Evolutionary conservation across 2,329 filamentous ascomycete species (phyloP), one percentile per base, ranked within the genome.

Genomic region (Sporothrix pallida): DNA sequence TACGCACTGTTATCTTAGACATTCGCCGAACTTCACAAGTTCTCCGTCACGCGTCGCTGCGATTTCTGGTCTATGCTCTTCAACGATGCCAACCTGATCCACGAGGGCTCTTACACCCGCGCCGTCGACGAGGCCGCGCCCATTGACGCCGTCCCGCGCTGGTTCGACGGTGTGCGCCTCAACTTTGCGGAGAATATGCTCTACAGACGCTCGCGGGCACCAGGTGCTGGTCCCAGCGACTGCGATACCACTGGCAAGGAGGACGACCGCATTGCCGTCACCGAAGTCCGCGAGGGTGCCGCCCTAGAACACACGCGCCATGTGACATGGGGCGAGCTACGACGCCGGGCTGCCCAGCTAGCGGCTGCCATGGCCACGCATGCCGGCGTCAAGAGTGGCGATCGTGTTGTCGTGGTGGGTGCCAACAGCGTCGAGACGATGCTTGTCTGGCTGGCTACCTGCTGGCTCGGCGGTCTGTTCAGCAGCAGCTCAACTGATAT

Each of bases 151-250:
- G 86, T 95, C 5, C 93, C 93, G 0, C 83, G 85, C 56, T 97
- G 93, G 93, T 97, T 96, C 80, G 83, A 89, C 0, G 93, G 93
- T 44, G 86, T 94, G 0, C 82, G 84, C 5, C 81, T 96, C 77
- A 97, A 94, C 78, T 95, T 91, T 79, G 91, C 93, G 5, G 93
- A 97, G 82, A 97, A 96, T 79, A 82, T 94, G 37, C 88, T 97
- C 37, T 95, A 88, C 83, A 87, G 87, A 0, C 83, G 83, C 15
- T 80, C 80, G 13, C 46, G 79, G 23, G 15, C 67, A 1, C 3
- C 67, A 9, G 67, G 67, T 10, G 48, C 67, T 9, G 8, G 26
- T 15, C 23, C 67, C 48, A 23, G 67, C 26, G 48, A 54, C 1
- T 83, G 85, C 4, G 85, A 85, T 8, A 92, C 84, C 0, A 77